Percentiles rank a stretch among this genome's conserved stretches.
Evolutionary conservation across 202 grass and related monocot species (phyloP).

Genomic region (Brachypodium distachyon): DNA sequence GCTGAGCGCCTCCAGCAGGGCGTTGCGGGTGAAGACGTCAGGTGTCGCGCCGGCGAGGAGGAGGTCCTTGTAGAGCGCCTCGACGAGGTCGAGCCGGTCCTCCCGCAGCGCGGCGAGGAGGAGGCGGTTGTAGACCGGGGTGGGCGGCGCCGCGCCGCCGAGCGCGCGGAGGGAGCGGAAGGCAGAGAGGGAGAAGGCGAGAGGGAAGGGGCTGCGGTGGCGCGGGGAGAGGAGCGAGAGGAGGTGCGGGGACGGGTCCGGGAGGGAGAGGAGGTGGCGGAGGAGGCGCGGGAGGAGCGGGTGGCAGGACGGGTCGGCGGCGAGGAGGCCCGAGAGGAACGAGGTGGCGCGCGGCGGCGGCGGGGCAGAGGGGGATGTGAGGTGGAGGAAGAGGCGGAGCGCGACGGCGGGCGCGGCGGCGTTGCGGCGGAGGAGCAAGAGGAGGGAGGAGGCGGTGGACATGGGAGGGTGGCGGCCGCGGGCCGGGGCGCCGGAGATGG

Average conservation of each 20-base stretch:
- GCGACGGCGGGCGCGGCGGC: constrained; percentile 46
- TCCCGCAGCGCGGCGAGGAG: constrained; percentile 50
- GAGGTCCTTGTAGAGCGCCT: constrained; percentile 79
- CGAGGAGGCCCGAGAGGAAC: constrained; percentile 31
- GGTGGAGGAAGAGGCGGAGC: constrained; percentile 68
- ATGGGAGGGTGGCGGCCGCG: constrained; percentile 48
- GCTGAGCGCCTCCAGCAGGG: constrained; percentile 53
- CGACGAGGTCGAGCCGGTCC: constrained; percentile 53
- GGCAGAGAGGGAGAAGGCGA: constrained; percentile 42
- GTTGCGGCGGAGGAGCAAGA: constrained; percentile 68
- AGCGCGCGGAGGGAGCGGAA: constrained; percentile 62
- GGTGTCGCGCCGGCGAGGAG: constrained; percentile 46
- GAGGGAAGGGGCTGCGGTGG: constrained; percentile 12
- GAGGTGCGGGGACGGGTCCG: constrained; percentile 29
- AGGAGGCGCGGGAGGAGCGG: constrained; percentile 34
- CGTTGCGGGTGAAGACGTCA: constrained; percentile 75
- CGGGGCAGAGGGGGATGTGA: constrained; percentile 15
- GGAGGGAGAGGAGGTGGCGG: constrained; percentile 45
- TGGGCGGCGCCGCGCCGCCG: constrained; percentile 33
- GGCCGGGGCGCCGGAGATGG: neutral
- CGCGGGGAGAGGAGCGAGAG: constrained; percentile 14
- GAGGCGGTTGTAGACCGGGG: constrained; percentile 74
- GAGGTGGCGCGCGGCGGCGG: constrained; percentile 38
- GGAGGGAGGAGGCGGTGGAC: constrained; percentile 38
- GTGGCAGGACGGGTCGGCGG: constrained; percentile 20